Conservation (phyloP, 129 eudicot genomes). For the Apium graveolens region DNA sequence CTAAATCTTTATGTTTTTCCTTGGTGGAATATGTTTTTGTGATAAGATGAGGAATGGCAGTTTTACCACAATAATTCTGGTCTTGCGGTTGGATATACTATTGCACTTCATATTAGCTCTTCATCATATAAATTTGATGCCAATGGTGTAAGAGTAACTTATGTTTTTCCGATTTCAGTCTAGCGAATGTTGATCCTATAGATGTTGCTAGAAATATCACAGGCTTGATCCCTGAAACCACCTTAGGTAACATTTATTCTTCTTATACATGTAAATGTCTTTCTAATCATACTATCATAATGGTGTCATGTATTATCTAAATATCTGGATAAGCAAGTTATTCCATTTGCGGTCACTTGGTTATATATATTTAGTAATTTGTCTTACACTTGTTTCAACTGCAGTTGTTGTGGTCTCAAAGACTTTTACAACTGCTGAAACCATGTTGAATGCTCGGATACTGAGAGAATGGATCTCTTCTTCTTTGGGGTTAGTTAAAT, state of each 20-base stretch:
- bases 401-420: slow-evolving; percentile 97
- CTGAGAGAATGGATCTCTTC: slow-evolving; percentile 97
- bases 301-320: not conserved
- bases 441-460: slow-evolving; percentile 95
- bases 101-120: not conserved
- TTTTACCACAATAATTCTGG: not conserved
- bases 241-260: slow-evolving; percentile 45
- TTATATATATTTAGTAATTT: not conserved
- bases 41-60: too few species aligned
- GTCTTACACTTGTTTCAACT: slow-evolving; percentile 13
- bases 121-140: not conserved
- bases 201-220: slow-evolving; percentile 85
- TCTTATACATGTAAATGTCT: not conserved
- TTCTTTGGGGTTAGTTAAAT: slow-evolving; percentile 65
- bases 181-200: slow-evolving; percentile 97
- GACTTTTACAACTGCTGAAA: slow-evolving; percentile 97
- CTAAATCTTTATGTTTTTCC: not conserved
- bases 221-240: slow-evolving; percentile 92
- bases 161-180: slow-evolving; percentile 36
- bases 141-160: not conserved
- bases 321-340: not conserved
- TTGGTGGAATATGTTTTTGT: not conserved
- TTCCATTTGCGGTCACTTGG: slow-evolving; percentile 8
- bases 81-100: not conserved
- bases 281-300: not conserved